Percentiles rank a stretch among this genome's conserved stretches.
phyloP scores from a whole-genome alignment of 176 grass and related monocot genomes.

The Oryza meridionalis region DNA sequence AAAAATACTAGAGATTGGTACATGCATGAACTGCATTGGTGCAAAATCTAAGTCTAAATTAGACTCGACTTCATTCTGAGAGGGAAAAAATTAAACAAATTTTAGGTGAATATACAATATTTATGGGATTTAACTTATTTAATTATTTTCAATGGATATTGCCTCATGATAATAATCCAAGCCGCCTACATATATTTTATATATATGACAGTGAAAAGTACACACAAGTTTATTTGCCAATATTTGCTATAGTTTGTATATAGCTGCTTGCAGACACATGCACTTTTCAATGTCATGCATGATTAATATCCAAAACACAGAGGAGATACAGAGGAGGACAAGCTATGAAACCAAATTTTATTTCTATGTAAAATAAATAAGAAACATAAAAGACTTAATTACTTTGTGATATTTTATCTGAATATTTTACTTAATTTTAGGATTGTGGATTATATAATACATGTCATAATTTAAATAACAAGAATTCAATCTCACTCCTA shows the following conservation, averaged over 20 bases:
- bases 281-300: not conserved
- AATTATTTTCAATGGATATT: no score
- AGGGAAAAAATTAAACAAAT: no score
- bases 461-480: not conserved
- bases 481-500: not conserved
- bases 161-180: not conserved
- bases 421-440: not conserved
- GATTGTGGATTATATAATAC: not conserved
- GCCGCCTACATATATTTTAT: not conserved
- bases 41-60: no score
- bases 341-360: not conserved
- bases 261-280: not conserved
- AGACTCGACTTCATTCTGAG: no score
- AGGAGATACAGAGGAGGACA: not conserved
- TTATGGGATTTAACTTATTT: no score
- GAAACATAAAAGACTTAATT: not conserved
- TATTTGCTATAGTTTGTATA: constrained; percentile 12
- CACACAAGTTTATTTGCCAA: constrained; percentile 14
- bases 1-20: no score
- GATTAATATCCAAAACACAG: constrained; percentile 1
- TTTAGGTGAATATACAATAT: no score
- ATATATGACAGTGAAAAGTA: not conserved
- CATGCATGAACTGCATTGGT: no score
- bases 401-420: not conserved
- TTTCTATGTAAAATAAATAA: not conserved